Evolutionary conservation across 345 rosid genomes (phyloP).

Genomic region (Gossypium anomalum): DNA sequence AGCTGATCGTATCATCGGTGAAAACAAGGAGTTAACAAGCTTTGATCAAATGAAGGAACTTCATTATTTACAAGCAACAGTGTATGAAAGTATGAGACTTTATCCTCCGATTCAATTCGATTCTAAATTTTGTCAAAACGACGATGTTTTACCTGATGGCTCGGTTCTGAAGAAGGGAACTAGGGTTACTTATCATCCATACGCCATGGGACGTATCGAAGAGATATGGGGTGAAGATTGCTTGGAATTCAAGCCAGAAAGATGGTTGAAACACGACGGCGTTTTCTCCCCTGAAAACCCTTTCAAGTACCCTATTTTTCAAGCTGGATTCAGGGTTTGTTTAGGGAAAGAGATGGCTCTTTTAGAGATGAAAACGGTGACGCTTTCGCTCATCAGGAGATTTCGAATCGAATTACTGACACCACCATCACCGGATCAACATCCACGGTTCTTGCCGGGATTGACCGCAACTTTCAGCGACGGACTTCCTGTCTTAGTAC

Average conservation of each 20-base stretch:
- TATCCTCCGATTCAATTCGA: conserved; percentile 61
- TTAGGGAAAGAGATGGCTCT: conserved; percentile 79
- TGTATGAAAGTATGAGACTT: conserved; percentile 50
- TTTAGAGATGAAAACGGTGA: conserved; percentile 56
- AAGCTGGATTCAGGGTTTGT: conserved; percentile 67
- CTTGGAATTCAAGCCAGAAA: conserved; percentile 63
- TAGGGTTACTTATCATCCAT: conserved; percentile 70
- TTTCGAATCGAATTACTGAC: conserved; percentile 29
- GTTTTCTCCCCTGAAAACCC: conserved; percentile 45
- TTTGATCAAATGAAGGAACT: conserved; percentile 35
- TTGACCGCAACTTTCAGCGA: conserved; percentile 51
- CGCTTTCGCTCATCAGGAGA: conserved; percentile 38
- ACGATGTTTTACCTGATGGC: conserved; percentile 49
- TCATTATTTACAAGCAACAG: conserved; percentile 42
- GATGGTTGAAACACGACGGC: conserved; percentile 58
- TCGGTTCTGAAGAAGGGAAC: conserved; percentile 54
- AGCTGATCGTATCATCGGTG: conserved; percentile 33
- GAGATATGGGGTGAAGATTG: conserved; percentile 69
- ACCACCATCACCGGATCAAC: neutral
- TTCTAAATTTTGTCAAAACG: conserved; percentile 41
- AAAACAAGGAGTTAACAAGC: conserved; percentile 23
- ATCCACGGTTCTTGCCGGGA: conserved; percentile 44
- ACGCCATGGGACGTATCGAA: conserved; percentile 72
- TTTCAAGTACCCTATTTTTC: conserved; percentile 65
- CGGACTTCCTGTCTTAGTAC: conserved; percentile 43